These are phyloP conservation scores for Glebionis coronaria DNA, from an alignment of 129 eudicot genomes.

Conservation along the genomic window DNA sequence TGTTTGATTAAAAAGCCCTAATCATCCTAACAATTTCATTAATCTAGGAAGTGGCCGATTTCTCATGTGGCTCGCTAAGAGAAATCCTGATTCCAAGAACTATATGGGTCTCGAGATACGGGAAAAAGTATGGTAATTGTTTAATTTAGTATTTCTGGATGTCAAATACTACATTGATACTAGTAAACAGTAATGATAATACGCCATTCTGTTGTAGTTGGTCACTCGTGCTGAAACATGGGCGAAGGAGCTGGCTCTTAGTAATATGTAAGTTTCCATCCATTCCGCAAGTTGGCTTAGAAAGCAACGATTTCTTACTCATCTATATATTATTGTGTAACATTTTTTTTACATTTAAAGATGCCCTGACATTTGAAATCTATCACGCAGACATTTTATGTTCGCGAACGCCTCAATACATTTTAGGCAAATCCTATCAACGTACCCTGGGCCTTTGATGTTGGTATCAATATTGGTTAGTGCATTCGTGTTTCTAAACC, in stretches of 20 bases:
- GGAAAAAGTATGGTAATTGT: constrained; percentile 54
- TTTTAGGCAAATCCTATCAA: constrained; percentile 70
- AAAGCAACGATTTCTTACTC: background rate
- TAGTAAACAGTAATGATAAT: background rate
- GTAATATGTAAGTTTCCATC: constrained; percentile 60
- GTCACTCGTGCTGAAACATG: constrained; percentile 82
- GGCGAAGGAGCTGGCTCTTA: constrained; percentile 67
- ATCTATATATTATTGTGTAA: background rate
- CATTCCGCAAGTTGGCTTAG: background rate
- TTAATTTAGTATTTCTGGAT: constrained; percentile 5
- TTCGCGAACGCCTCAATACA: constrained; percentile 84
- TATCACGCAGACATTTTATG: constrained; percentile 71
- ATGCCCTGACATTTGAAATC: background rate
- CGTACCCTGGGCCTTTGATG: constrained; percentile 92
- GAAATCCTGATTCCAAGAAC: constrained; percentile 57
- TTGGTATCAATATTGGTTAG: constrained; percentile 86
- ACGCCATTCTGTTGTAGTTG: constrained; percentile 52
- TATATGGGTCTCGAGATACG: constrained; percentile 94
- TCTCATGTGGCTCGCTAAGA: constrained; percentile 94
- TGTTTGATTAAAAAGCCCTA: constrained; percentile 2
- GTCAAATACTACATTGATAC: background rate
- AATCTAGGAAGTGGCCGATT: constrained; percentile 95
- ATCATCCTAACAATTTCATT: constrained; percentile 2
- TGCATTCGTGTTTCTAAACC: constrained; percentile 23
- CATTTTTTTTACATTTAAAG: constrained; percentile 1